These are phyloP conservation scores for Glomus cerebriforme DNA, from an alignment of 192 early-diverging fungal genomes.

Conservation along the genomic window DNA sequence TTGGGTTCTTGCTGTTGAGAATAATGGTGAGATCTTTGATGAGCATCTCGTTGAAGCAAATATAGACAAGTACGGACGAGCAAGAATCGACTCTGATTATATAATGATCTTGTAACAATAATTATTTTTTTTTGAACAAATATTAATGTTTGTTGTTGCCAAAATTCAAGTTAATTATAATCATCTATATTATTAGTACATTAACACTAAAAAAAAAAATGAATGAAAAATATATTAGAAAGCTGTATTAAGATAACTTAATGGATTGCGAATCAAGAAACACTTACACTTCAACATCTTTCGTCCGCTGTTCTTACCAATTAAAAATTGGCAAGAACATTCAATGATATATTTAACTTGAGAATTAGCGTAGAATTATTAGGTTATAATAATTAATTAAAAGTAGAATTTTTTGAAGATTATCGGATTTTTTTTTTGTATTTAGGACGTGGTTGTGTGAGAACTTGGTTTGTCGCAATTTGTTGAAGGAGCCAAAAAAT, in stretches of 20 bases:
- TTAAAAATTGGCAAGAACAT: neutral
- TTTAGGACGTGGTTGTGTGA: too few species aligned
- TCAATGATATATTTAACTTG: neutral
- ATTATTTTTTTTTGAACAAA: too few species aligned
- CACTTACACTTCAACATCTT: neutral
- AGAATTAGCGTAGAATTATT: neutral
- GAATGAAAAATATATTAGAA: too few species aligned
- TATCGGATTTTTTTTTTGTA: neutral
- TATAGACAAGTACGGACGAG: too few species aligned
- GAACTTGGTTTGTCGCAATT: neutral
- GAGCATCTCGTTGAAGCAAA: neutral
- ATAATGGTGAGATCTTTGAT: neutral
- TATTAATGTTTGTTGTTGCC: neutral
- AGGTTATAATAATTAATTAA: neutral
- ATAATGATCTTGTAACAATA: too few species aligned
- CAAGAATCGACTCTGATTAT: too few species aligned
- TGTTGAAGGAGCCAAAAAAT: neutral
- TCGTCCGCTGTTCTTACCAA: neutral
- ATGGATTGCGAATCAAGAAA: neutral
- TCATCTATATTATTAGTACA: neutral
- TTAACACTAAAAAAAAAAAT: neutral
- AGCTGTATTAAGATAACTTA: too few species aligned
- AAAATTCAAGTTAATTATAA: neutral
- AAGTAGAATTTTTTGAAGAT: neutral
- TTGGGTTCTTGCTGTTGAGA: too few species aligned